These are phyloP conservation scores for Penicillium sp. DNA, from an alignment of 2,329 filamentous ascomycete species.

Conservation along the genomic window DNA sequence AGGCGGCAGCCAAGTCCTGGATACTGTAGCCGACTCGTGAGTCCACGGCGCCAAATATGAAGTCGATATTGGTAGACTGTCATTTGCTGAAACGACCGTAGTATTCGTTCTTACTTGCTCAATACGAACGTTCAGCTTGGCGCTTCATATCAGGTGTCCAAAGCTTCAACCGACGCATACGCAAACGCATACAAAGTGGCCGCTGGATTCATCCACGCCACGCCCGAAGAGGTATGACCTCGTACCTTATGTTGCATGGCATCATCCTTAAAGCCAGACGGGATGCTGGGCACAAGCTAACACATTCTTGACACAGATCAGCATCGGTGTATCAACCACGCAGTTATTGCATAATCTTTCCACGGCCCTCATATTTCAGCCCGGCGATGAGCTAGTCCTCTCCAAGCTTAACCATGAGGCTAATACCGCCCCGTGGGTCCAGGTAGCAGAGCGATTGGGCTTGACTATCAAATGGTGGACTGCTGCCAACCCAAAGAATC, in stretches of 20 bases:
- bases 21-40: slow-evolving; percentile 66
- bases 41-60: slow-evolving; percentile 26
- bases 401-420: slow-evolving; percentile 76
- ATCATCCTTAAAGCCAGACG: background rate
- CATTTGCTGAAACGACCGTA: slow-evolving; percentile 25
- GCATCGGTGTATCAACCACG: slow-evolving; percentile 70
- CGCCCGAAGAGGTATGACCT: slow-evolving; percentile 59
- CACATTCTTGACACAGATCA: slow-evolving; percentile 11
- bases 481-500: slow-evolving; percentile 53
- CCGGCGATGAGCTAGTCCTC: slow-evolving; percentile 68
- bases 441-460: slow-evolving; percentile 62
- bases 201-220: slow-evolving; percentile 70
- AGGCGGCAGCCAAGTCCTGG: slow-evolving; percentile 71
- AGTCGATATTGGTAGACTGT: background rate
- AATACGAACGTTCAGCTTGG: slow-evolving; percentile 75
- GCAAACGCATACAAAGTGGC: slow-evolving; percentile 63
- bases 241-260: background rate
- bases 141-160: slow-evolving; percentile 65
- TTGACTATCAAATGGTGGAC: slow-evolving; percentile 72
- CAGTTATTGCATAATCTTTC: slow-evolving; percentile 74
- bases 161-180: slow-evolving; percentile 62
- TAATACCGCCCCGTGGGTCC: slow-evolving; percentile 73
- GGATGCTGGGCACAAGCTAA: background rate
- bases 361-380: slow-evolving; percentile 53
- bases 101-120: slow-evolving; percentile 66